Base-by-base conservation (phyloP, 352 stramenopile species). In the Globisporangium acanthophoron region DNA sequence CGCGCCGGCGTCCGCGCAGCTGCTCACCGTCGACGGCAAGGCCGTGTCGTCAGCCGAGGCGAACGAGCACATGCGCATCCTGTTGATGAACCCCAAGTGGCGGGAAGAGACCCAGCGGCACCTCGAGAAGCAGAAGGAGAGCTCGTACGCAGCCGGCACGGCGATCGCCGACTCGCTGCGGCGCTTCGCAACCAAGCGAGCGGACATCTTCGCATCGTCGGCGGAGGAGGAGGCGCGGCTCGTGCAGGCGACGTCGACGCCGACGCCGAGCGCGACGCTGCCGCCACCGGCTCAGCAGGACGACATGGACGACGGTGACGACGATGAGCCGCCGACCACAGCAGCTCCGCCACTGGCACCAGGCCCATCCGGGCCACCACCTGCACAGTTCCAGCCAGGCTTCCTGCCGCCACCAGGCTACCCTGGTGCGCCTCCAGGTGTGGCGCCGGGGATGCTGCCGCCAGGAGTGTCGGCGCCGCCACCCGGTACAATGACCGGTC, bases 41-140 rank as follows among this genome's bases (percentile, higher is more conserved):
- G 88, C 84, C 9, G 75, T 99, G 5, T 78, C 75, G 0, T 80
- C 83, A 13, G 70, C 85, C 4, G 78, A 96, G 46, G 85, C 97
- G 37, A 96, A 97, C n/a, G 97, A 99, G 66, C 97, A 99, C 74
- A 98, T 99, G 96, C 90, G 97, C 13, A 99, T 99, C 70, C 78
- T 99, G 66, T 70, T 99, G 29, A 88, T 99, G 65, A 98, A 99
- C 71, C 97, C 97, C 2, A 98, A 98, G 65, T 99, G 96, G 95
- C 83, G 92, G 39, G 95, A 99, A 65, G 93, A 99, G 84, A 88
- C 85, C 13, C 87, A 96, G 60, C 86, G 96, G 40, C 97, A 98
- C 55, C 66, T 97, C 43, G 94, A 98, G 31, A 99, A 99, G 69
- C 96, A 99, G 59, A 98, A 98, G 44, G 93, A 98, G 48, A 98